Conservation (phyloP, 2,329 filamentous ascomycete genomes). For the Rachicladosporium sp. region DNA sequence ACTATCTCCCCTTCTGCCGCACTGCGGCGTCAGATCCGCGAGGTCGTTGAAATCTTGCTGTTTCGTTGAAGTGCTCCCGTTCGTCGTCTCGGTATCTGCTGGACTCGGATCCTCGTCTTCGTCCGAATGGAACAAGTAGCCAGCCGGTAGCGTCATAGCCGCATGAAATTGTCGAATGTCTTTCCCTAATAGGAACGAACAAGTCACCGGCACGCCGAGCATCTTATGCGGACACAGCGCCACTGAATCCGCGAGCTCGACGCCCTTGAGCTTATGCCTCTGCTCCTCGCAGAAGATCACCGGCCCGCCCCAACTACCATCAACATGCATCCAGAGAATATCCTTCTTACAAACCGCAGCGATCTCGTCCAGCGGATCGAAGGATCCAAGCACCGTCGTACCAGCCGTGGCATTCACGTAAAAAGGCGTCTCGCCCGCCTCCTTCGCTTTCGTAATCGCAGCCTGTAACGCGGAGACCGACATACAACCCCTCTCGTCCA, state of each 20-base stretch:
- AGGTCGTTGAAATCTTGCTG: slow-evolving; percentile 65
- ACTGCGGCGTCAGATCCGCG: slow-evolving; percentile 86
- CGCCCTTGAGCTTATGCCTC: slow-evolving; percentile 55
- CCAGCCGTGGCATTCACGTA: slow-evolving; percentile 95
- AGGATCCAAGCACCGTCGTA: slow-evolving; percentile 84
- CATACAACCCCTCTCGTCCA: slow-evolving; percentile 65
- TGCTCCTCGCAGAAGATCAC: slow-evolving; percentile 61
- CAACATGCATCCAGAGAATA: slow-evolving; percentile 82
- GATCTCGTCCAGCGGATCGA: slow-evolving; percentile 65
- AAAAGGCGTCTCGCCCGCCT: slow-evolving; percentile 65
- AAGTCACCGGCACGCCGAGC: slow-evolving; percentile 82
- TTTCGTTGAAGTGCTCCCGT: slow-evolving; percentile 21
- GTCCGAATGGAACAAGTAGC: slow-evolving; percentile 48
- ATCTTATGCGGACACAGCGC: slow-evolving; percentile 96
- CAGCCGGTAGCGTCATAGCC: slow-evolving; percentile 77
- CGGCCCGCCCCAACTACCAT: slow-evolving; percentile 81
- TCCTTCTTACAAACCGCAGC: slow-evolving; percentile 57
- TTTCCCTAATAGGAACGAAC: slow-evolving; percentile 70
- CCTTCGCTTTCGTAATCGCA: slow-evolving; percentile 49
- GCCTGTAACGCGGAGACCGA: slow-evolving; percentile 50
- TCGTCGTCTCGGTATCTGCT: slow-evolving; percentile 7
- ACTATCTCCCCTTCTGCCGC: slow-evolving; percentile 72
- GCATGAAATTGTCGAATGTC: slow-evolving; percentile 67
- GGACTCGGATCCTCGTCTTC: slow-evolving; percentile 25
- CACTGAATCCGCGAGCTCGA: slow-evolving; percentile 64